Evolutionary conservation across 2,329 filamentous ascomycete genomes (phyloP).

Genomic region (Fusarium albosuccineum): DNA sequence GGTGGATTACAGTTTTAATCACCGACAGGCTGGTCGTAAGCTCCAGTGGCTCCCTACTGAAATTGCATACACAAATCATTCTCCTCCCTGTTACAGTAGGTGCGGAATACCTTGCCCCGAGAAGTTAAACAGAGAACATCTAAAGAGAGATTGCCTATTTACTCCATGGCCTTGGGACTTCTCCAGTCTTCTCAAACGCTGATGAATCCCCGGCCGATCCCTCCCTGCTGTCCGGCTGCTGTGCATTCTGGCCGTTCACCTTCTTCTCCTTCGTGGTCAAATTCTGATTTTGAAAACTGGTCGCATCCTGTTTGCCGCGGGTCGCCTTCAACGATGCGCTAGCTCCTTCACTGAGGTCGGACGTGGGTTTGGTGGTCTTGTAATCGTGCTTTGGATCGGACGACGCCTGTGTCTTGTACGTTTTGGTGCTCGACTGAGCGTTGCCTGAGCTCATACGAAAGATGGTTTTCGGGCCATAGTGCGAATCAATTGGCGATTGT

Average conservation of each 20-base stretch:
- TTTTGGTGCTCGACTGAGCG: background rate
- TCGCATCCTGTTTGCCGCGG: constrained; percentile 18
- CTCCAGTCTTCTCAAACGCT: constrained; percentile 23
- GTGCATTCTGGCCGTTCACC: constrained; percentile 23
- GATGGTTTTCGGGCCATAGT: background rate
- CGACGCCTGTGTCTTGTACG: constrained; percentile 15
- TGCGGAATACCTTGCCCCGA: too few relatives aligned
- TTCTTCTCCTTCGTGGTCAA: constrained; percentile 22
- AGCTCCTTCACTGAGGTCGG: constrained; percentile 24
- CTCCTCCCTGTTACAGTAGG: too few relatives aligned
- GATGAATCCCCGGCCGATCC: constrained; percentile 1
- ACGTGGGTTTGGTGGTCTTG: background rate
- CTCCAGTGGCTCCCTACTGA: too few relatives aligned
- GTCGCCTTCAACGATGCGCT: constrained; percentile 25
- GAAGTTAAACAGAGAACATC: too few relatives aligned
- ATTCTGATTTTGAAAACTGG: constrained; percentile 16
- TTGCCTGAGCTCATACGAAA: constrained; percentile 18
- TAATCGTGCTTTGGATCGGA: constrained; percentile 14
- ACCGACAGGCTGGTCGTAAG: too few relatives aligned
- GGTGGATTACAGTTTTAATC: too few relatives aligned
- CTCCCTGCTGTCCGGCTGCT: constrained; percentile 20
- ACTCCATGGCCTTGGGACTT: background rate
- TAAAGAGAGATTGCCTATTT: too few relatives aligned
- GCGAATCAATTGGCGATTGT: background rate
- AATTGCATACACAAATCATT: too few relatives aligned